Percentiles rank a stretch among this genome's conserved stretches.
Conservation (phyloP, 1,284 basidiomycete species). For the Meripilus lineatus region DNA sequence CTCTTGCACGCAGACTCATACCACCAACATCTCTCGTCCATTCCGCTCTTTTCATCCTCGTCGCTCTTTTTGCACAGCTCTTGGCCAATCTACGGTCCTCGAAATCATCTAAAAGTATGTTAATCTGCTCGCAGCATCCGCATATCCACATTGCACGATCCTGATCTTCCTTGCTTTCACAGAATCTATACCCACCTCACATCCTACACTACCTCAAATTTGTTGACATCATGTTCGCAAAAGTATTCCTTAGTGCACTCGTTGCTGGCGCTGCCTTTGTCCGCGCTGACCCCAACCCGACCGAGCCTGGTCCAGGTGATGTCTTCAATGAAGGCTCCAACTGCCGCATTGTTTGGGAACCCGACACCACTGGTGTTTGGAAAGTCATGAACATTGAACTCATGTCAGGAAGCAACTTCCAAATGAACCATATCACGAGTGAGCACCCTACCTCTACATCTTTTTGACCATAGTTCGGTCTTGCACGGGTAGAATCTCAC, state of each 20-base stretch:
- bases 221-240: constrained; percentile 34
- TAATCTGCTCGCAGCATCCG: too few relatives aligned
- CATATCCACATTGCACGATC: constrained; percentile 2
- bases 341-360: constrained; percentile 53
- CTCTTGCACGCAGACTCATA: too few relatives aligned
- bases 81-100: too few relatives aligned
- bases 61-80: too few relatives aligned
- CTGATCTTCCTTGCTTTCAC: too few relatives aligned
- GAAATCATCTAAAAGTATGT: too few relatives aligned
- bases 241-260: constrained; percentile 37
- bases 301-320: constrained; percentile 39
- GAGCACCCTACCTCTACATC: constrained; percentile 22
- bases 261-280: constrained; percentile 30
- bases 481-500: not conserved
- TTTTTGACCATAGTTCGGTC: not conserved
- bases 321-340: constrained; percentile 49
- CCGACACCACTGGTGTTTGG: constrained; percentile 56
- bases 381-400: constrained; percentile 66
- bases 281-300: constrained; percentile 50
- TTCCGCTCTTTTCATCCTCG: too few relatives aligned
- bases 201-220: constrained; percentile 1
- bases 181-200: constrained; percentile 8
- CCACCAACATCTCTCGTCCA: too few relatives aligned
- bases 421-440: constrained; percentile 71
- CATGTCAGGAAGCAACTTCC: constrained; percentile 72